Percentiles rank a stretch among this genome's conserved stretches.
phyloP scores from a whole-genome alignment of 768 basidiomycete species.

The Clavaria fumosa region DNA sequence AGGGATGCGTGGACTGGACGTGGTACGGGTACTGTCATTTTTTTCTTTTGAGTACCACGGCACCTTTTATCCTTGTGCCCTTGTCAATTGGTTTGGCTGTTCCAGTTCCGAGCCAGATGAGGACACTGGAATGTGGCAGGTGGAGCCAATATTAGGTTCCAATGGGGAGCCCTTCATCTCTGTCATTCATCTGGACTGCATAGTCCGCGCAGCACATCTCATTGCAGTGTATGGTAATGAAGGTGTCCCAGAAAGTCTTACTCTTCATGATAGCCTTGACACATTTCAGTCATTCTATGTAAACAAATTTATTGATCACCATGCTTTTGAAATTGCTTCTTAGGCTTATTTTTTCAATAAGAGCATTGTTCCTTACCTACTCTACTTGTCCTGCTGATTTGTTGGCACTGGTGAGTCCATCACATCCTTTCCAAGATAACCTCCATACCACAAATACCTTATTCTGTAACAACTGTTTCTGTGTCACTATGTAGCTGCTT shows the following conservation, averaged over 20 bases:
- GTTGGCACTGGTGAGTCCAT: no score
- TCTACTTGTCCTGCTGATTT: no score
- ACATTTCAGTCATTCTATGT: constrained; percentile 16
- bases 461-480: no score
- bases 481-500: no score
- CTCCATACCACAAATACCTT: no score
- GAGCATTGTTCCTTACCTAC: no score
- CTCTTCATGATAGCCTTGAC: constrained; percentile 13
- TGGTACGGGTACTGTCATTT: constrained; percentile 13
- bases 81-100: constrained; percentile 16
- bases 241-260: constrained; percentile 12
- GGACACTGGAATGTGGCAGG: constrained; percentile 16
- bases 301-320: no score
- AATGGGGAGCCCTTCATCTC: not conserved
- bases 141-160: no score
- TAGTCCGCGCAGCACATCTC: constrained; percentile 3
- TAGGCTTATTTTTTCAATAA: no score
- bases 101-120: constrained; percentile 10
- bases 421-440: no score
- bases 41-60: constrained; percentile 12
- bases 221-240: constrained; percentile 15
- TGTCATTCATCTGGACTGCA: constrained; percentile 17
- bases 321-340: no score
- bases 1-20: constrained; percentile 13
- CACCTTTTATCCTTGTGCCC: constrained; percentile 13